Conservation (phyloP, 176 grass and related monocot genomes). For the Zea mays region Zm-B73-REFERENCE-NAM-5.0 NC_050096.1:78279501-78280000, state of each 20-base stretch:
- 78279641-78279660: not conserved
- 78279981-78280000: too few relatives aligned
- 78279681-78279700: not conserved
- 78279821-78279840: too few relatives aligned
- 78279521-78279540: not conserved
- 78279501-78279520: slow-evolving; percentile 19
- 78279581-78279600: slow-evolving; percentile 32
- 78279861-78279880: too few relatives aligned
- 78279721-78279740: not conserved
- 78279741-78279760: slow-evolving; percentile 2
- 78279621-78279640: not conserved
- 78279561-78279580: slow-evolving; percentile 26
- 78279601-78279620: not conserved
- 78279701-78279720: not conserved
- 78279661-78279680: not conserved
- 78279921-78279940: too few relatives aligned
- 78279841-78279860: too few relatives aligned
- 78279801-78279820: too few relatives aligned
- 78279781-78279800: not conserved
- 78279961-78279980: too few relatives aligned
- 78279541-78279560: slow-evolving; percentile 33
- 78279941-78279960: too few relatives aligned
- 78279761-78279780: not conserved
- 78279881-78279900: too few relatives aligned
- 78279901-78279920: too few relatives aligned